Evolutionary conservation across 202 grass and related monocot species (phyloP), one percentile per base, ranked within the genome.

Genomic region (Bolboschoenoplectus hybrid): DNA sequence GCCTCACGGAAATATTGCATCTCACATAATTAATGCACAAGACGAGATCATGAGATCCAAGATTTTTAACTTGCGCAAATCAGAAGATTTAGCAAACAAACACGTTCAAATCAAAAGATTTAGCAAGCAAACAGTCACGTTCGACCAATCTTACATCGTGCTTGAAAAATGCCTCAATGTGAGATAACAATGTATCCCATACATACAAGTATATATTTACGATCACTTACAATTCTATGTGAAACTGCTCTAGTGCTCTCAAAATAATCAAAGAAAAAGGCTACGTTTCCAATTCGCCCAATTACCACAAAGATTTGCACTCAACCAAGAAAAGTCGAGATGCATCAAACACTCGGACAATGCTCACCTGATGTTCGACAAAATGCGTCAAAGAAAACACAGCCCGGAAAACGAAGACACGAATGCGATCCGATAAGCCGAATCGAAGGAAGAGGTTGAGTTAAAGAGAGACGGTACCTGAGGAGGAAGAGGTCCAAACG

Each of bases 361-460:
- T 51, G 90, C 74, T 52, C 64, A 65, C 0, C 10, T 56, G 34
- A 65, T 92, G 85, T 32, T 91, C 88, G 93, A 76, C 82, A 69
- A 70, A 92, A 89, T 90, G 86, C 86, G 47, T 55, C 34, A 53
- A 67, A 79, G 63, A 67, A 5, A 92, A 95, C 88, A 87, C 53
- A 36, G 69, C 58, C 50, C 47, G 44, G 3, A 32, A 34, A 50
- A 9, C 35, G 51, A 82, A 74, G 32, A 38, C 34, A 50, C 1
- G 7, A 36, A 34, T 87, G 39, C 52, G 20, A 69, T 36, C 38
- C 13, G 26, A 57, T 8, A 57, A 66, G 1, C 10, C 20, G 70
- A 83, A 16, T 14, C 16, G 1, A 60, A 20, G 47, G 57, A 86
- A 66, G 58, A 80, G 56, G 38, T 49, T 41, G 7, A 87, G 61